Evolutionary conservation across 768 basidiomycete species (phyloP).

Genomic region (Exsudoporus frostii): DNA sequence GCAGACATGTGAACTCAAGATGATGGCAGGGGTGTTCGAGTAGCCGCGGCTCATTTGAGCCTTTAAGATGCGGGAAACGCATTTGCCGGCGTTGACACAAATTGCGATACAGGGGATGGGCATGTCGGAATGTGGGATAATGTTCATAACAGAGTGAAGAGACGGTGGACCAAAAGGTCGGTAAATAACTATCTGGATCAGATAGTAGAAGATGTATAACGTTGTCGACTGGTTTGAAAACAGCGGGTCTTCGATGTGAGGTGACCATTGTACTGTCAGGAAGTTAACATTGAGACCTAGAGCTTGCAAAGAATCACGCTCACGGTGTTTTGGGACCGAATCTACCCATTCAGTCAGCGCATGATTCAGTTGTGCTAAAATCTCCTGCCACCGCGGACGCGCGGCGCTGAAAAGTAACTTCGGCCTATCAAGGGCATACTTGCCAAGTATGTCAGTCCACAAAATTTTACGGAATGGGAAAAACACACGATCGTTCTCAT

Average conservation of each 20-base stretch:
- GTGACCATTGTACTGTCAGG: conserved; percentile 55
- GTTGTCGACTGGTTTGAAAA: conserved; percentile 58
- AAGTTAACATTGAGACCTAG: not conserved
- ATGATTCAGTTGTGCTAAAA: conserved; percentile 64
- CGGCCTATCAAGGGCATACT: conserved; percentile 71
- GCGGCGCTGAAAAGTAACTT: conserved; percentile 53
- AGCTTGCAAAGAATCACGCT: conserved; percentile 22
- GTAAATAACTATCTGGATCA: conserved; percentile 63
- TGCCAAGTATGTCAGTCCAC: conserved; percentile 5
- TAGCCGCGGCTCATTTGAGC: conserved; percentile 44
- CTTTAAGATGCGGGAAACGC: conserved; percentile 59
- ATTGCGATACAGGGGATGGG: conserved; percentile 52
- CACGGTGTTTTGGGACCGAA: conserved; percentile 64
- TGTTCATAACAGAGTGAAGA: conserved; percentile 21
- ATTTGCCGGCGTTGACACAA: conserved; percentile 59
- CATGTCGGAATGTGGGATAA: conserved; percentile 29
- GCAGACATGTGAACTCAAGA: conserved; percentile 46
- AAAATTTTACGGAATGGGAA: not conserved
- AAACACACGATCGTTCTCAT: conserved; percentile 62
- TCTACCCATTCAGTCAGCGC: conserved; percentile 73
- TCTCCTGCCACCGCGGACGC: conserved; percentile 52
- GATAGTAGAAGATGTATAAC: conserved; percentile 57
- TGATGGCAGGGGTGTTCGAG: conserved; percentile 42
- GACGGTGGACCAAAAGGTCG: conserved; percentile 60
- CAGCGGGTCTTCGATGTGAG: conserved; percentile 42